Evolutionary conservation across 768 basidiomycete genomes (phyloP), one percentile per base, ranked within the genome.

Genomic region (Lepiota brunneoincarnata): DNA sequence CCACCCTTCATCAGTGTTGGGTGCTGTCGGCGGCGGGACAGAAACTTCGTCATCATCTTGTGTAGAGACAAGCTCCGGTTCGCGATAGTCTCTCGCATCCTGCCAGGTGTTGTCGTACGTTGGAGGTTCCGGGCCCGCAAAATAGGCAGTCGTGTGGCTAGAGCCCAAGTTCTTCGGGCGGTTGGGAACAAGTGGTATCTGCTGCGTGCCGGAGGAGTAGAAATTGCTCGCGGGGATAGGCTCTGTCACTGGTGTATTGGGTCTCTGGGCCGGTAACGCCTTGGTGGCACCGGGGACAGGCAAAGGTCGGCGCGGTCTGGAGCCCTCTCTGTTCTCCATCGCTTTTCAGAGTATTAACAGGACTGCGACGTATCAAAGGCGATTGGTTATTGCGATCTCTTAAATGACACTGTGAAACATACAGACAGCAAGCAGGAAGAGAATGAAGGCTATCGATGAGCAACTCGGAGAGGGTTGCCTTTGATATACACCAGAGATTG

Each of bases 11-110:
- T 51, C 38, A 2, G 58, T 37, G 26, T 71, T 67, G 1, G 67
- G 58, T 24, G 78, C 73, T n/a, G 78, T 66, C 47, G 79, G 68
- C 12, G 70, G 66, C 4, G 77, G 73, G 14, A 70, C 59, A 4
- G 61, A 57, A 34, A 70, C 71, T 12, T 69, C 73, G 14, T 67
- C 65, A 21, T 68, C 70, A 72, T 63, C 38, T 67, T 63, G n/a
- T 71, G 71, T 36, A 79, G 81, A 24, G 67, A 84, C 73, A 10
- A 81, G 70, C 61, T 84, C 81, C 0, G 83, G 81, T 63, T 85
- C 82, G 23, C 81, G 77, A 64, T 74, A 83, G 17, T 65, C 69
- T 14, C 69, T 56, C 11, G 67, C 62, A 39, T 64, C 67, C 37
- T 55, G 36, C 10, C 62, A 58, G 12, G 68, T 50, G 9, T 69